These are phyloP conservation scores for Euptelea pleiosperma DNA, from an alignment of 164 flowering plant genomes.

Conservation along the genomic window DNA sequence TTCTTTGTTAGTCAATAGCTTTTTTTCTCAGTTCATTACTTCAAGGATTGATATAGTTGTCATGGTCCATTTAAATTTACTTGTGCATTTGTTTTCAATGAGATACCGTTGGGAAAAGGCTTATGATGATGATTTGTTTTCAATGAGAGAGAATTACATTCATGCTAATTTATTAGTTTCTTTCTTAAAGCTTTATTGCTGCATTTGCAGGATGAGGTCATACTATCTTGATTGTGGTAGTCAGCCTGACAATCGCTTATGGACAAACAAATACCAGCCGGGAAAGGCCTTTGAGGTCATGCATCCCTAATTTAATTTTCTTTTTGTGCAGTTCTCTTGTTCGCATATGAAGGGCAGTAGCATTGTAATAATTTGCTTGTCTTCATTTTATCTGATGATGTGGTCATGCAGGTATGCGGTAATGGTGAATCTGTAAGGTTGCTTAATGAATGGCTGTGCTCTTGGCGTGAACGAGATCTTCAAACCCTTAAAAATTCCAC, in stretches of 20 bases:
- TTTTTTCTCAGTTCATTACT: too few species aligned
- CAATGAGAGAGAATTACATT: too few species aligned
- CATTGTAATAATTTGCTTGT: too few species aligned
- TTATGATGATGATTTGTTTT: too few species aligned
- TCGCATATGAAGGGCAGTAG: too few species aligned
- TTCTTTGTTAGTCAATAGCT: too few species aligned
- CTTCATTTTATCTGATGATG: slow-evolving; percentile 5
- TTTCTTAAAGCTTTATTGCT: too few species aligned
- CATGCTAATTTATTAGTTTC: too few species aligned
- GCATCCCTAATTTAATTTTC: background rate
- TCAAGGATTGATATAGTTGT: too few species aligned
- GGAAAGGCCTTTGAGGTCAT: slow-evolving; percentile 64
- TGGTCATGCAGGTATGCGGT: slow-evolving; percentile 79
- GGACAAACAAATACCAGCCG: slow-evolving; percentile 88
- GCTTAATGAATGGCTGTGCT: slow-evolving; percentile 75
- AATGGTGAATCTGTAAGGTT: slow-evolving; percentile 65
- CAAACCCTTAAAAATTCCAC: slow-evolving; percentile 27
- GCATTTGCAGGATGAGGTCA: slow-evolving; percentile 32
- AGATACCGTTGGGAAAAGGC: too few species aligned
- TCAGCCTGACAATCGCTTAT: slow-evolving; percentile 44
- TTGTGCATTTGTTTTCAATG: too few species aligned
- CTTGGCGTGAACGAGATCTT: slow-evolving; percentile 57
- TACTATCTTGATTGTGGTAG: slow-evolving; percentile 25
- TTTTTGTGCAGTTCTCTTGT: background rate
- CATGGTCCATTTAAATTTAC: too few species aligned